Percentiles rank a stretch among this genome's conserved stretches.
Evolutionary conservation across 73 alveolate species (phyloP).

Genomic region (Stentor roeselii): DNA sequence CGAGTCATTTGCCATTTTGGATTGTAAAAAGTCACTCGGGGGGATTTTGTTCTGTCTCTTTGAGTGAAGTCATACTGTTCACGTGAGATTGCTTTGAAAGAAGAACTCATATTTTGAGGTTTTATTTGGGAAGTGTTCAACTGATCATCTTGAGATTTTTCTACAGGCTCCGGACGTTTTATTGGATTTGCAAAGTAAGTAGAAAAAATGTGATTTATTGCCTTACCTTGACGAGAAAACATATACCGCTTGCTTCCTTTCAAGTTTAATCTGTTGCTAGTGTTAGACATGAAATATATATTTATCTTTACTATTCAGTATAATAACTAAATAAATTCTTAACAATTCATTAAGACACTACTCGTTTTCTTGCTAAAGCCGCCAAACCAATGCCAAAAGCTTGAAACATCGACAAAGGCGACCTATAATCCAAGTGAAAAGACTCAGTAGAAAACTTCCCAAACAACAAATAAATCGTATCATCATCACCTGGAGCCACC

Average conservation of each 20-base stretch:
- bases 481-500: conserved; percentile 6
- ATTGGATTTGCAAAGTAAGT: neutral
- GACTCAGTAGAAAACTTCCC: conserved; percentile 20
- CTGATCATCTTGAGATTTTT: neutral
- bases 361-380: conserved; percentile 25
- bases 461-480: conserved; percentile 21
- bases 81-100: conserved; percentile 17
- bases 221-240: conserved; percentile 25
- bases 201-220: neutral
- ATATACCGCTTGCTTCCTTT: too few relatives aligned
- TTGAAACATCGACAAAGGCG: conserved; percentile 22
- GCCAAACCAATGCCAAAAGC: conserved; percentile 29
- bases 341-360: conserved; percentile 24
- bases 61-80: neutral
- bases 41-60: conserved; percentile 9
- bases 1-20: neutral
- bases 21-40: neutral
- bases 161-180: neutral
- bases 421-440: conserved; percentile 21
- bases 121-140: neutral
- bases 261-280: too few relatives aligned
- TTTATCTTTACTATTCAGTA: too few relatives aligned
- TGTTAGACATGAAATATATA: too few relatives aligned
- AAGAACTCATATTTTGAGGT: neutral
- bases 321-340: too few relatives aligned